Percentiles rank a stretch among this genome's conserved stretches.
Conservation (phyloP, 495 filamentous ascomycete species). For the Annulohypoxylon moriforme region DNA sequence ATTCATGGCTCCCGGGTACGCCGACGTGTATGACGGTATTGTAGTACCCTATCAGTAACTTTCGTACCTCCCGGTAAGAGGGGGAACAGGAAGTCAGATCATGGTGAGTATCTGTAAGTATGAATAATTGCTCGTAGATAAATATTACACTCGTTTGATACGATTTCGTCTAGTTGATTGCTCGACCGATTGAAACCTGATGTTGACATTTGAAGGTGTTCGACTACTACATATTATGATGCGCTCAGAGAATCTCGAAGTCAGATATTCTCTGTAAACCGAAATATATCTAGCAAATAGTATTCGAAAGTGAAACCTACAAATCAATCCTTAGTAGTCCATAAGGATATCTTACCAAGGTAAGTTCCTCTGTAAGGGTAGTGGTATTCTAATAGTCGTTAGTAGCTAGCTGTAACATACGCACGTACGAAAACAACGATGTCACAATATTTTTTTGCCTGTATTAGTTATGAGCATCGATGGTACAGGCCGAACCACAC, state of each 20-base stretch:
- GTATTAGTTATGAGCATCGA: constrained; percentile 32
- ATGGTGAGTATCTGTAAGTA: not conserved
- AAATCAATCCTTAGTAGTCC: not conserved
- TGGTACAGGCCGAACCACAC: constrained; percentile 30
- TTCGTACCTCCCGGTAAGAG: no score
- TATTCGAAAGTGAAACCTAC: not conserved
- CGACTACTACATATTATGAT: no score
- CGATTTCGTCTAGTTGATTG: not conserved
- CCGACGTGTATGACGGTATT: not conserved
- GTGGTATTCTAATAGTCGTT: not conserved
- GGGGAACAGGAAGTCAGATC: not conserved
- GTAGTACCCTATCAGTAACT: not conserved
- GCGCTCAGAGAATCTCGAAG: no score
- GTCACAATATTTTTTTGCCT: constrained; percentile 17
- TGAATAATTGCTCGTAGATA: not conserved
- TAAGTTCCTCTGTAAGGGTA: not conserved
- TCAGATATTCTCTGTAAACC: no score
- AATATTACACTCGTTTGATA: not conserved
- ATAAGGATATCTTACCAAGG: not conserved
- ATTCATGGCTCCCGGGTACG: constrained; percentile 37
- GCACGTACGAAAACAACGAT: not conserved
- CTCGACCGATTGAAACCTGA: not conserved
- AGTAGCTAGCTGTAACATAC: not conserved
- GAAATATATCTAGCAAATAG: not conserved
- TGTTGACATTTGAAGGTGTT: not conserved